Base-by-base conservation (phyloP, 495 filamentous ascomycete species). In the Aspergillus cristatus region DNA sequence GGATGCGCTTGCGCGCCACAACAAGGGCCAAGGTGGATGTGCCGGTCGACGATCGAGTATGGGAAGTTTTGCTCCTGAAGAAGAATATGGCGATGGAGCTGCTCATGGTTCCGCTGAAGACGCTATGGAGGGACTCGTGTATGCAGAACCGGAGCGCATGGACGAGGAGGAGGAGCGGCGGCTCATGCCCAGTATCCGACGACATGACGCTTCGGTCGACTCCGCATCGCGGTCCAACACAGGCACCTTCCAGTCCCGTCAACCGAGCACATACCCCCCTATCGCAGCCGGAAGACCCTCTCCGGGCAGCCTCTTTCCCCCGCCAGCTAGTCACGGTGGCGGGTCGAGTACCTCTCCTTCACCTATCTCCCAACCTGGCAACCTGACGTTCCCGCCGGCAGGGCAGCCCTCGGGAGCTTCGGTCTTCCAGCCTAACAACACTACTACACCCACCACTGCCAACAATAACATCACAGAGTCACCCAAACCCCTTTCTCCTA, bases 11-110 rank as follows among this genome's bases (percentile, higher is more conserved):
- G 91, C 91, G 18, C 76, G 91, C 32, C 91, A 99, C 55, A 91
- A 84, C 51, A 96, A 97, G 60, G 91, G 93, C 14, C 86, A 90
- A 46, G 91, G 90, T 18, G 91, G 91, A 20, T 99, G 91, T 55
- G 91, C 93, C 15, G 91, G 91, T 31, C 75, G 91, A 32, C 68
- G 91, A 40, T 75, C 83, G 16, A 97, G 86, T 53, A 82, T 89
- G 73, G 83, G 84, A 16, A 81, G 86, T 55, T 91, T 88, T 54
- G 80, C 72, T 3, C 77, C 78, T 11, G 87, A 93, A 32, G 90
- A 89, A 32, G 81, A 87, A 34, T 75, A 74, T 33, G 72, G 70
- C 1, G 82, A 81, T 24, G 51, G 53, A 22, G 38, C 47, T 28
- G 43, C 46, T 38, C 39, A 46, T 14, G 48, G 35, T 5, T 70